These are phyloP conservation scores for Kodamaea sagamina DNA, from an alignment of 805 yeast species.

Conservation along the genomic window DNA sequence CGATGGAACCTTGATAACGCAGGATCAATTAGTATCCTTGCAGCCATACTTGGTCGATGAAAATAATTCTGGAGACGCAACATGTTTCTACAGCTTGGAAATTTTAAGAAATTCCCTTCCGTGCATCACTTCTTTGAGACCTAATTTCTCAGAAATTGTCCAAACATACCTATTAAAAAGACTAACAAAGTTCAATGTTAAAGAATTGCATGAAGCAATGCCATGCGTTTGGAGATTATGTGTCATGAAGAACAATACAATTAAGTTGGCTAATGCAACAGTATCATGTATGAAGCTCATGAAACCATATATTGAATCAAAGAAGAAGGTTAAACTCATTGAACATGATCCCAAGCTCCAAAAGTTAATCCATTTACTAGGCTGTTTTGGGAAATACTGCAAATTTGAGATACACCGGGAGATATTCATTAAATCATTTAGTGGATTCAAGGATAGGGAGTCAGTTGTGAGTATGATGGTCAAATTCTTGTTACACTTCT, in stretches of 20 bases:
- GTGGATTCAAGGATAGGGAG: conserved; percentile 53
- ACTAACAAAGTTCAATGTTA: conserved; percentile 59
- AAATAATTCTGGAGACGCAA: conserved; percentile 35
- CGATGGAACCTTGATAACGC: conserved; percentile 55
- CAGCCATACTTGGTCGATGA: conserved; percentile 64
- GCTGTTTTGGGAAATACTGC: conserved; percentile 72
- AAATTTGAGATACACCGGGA: conserved; percentile 51
- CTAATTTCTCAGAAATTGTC: conserved; percentile 50
- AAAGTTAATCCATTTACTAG: conserved; percentile 62
- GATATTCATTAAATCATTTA: conserved; percentile 37
- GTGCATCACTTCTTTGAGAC: conserved; percentile 45
- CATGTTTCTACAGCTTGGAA: conserved; percentile 52
- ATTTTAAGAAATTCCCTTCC: conserved; percentile 55
- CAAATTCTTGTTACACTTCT: conserved; percentile 58
- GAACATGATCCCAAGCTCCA: conserved; percentile 31
- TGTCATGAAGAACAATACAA: conserved; percentile 44
- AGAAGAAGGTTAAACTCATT: conserved; percentile 19
- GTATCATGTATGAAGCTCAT: conserved; percentile 57
- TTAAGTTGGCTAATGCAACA: conserved; percentile 61
- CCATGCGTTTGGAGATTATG: conserved; percentile 67
- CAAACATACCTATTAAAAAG: conserved; percentile 54
- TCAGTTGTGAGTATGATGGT: conserved; percentile 59
- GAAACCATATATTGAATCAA: conserved; percentile 44
- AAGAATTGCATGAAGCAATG: conserved; percentile 71
- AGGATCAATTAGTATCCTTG: conserved; percentile 65